Percentiles rank a stretch among this genome's conserved stretches.
Conservation (phyloP, 441 rosid genomes). For the Geranium incanum region DNA sequence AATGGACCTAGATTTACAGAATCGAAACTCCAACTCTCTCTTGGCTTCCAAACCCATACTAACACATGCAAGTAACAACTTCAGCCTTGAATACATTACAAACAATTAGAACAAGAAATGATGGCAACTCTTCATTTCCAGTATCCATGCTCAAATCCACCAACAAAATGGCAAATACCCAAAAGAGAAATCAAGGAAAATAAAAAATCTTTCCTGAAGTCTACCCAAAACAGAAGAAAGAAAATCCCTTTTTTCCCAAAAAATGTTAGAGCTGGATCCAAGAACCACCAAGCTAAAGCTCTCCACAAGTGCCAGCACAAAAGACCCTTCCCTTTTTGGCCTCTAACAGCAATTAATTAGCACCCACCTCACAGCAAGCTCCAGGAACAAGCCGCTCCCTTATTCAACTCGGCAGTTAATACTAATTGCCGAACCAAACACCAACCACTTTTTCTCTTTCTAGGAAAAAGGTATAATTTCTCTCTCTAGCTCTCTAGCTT, state of each 20-base stretch:
- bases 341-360: background rate
- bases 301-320: background rate
- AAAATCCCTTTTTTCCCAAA: background rate
- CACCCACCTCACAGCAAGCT: background rate
- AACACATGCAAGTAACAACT: conserved; percentile 8
- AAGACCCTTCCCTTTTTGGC: background rate
- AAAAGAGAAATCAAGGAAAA: conserved; percentile 3
- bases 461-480: background rate
- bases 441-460: background rate
- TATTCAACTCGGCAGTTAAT: background rate
- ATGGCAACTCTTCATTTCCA: background rate
- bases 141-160: background rate
- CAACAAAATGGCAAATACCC: background rate
- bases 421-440: background rate
- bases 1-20: background rate
- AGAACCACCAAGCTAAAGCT: conserved; percentile 4
- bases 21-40: background rate
- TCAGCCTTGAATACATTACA: conserved; percentile 6
- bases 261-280: background rate
- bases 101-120: background rate
- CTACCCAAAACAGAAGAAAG: background rate
- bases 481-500: background rate
- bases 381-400: conserved; percentile 5
- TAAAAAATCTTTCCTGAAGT: background rate
- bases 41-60: conserved; percentile 9